These are phyloP conservation scores for Venturia pyrina DNA, from an alignment of 2,329 filamentous ascomycete species.

Conservation along the genomic window DNA sequence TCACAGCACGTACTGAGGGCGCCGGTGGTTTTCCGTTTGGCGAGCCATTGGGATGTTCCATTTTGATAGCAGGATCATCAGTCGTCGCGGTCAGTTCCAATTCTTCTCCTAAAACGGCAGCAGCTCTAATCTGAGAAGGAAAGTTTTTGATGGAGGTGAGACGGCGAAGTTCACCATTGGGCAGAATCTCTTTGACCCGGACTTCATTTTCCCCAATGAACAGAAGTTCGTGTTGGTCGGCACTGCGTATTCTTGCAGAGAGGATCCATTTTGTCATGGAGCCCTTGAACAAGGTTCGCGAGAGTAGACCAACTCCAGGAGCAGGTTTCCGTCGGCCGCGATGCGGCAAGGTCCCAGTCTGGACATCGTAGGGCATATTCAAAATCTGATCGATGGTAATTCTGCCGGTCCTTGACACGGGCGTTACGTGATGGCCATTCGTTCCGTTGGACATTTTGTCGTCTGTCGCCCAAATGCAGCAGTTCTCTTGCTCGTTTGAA, in stretches of 20 bases:
- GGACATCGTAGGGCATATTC: not conserved
- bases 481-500: not conserved
- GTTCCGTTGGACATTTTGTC: not conserved
- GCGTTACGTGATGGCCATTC: not conserved
- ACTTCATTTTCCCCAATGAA: slow-evolving; percentile 78
- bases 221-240: slow-evolving; percentile 66
- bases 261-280: slow-evolving; percentile 68
- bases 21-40: not conserved
- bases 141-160: slow-evolving; percentile 74
- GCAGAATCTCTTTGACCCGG: slow-evolving; percentile 65
- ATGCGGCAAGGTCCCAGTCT: not conserved
- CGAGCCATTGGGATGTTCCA: slow-evolving; percentile 23
- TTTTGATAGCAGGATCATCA: slow-evolving; percentile 20
- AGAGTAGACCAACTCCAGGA: slow-evolving; percentile 54
- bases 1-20: not conserved
- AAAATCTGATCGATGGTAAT: slow-evolving; percentile 9
- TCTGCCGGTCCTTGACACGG: not conserved
- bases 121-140: slow-evolving; percentile 66
- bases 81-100: not conserved
- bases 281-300: slow-evolving; percentile 66
- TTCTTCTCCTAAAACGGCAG: slow-evolving; percentile 56
- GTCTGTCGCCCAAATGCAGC: not conserved
- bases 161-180: slow-evolving; percentile 61
- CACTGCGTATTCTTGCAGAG: slow-evolving; percentile 65
- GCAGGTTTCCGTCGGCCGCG: not conserved